phyloP scores from a whole-genome alignment of 1,139 yeast genomes.

The Yamadazyma aaseri region DNA sequence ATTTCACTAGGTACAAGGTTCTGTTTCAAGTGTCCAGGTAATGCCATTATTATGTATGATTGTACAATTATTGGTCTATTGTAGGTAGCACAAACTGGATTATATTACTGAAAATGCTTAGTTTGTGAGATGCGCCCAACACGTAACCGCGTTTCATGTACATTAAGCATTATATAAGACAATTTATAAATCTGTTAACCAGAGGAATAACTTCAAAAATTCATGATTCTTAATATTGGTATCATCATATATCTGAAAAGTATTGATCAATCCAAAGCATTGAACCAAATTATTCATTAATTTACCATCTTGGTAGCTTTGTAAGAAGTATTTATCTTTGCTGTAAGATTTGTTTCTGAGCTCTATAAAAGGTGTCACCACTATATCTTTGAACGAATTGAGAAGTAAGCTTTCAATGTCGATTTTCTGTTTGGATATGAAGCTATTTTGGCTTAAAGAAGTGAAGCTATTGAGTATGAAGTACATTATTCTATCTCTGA shows the following conservation, averaged over 20 bases:
- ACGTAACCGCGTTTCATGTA: too few species aligned
- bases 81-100: too few species aligned
- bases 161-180: too few species aligned
- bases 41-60: too few species aligned
- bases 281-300: constrained; percentile 12
- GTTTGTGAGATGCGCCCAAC: too few species aligned
- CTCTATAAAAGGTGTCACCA: constrained; percentile 29
- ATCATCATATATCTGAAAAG: constrained; percentile 8
- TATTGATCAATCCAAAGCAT: constrained; percentile 17
- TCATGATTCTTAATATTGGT: constrained; percentile 4
- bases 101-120: too few species aligned
- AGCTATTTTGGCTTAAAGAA: constrained; percentile 26
- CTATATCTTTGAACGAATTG: constrained; percentile 30
- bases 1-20: constrained; percentile 77
- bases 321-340: constrained; percentile 11
- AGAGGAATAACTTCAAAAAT: constrained; percentile 11
- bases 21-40: constrained; percentile 55
- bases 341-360: constrained; percentile 15
- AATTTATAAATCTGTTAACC: constrained; percentile 11
- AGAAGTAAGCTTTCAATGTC: constrained; percentile 31
- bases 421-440: constrained; percentile 21
- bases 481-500: constrained; percentile 31
- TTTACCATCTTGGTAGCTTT: constrained; percentile 12
- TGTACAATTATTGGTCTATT: too few species aligned
- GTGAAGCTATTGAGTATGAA: constrained; percentile 29